phyloP scores from a whole-genome alignment of 495 filamentous ascomycete species.

The Aspergillus diversus region DNA sequence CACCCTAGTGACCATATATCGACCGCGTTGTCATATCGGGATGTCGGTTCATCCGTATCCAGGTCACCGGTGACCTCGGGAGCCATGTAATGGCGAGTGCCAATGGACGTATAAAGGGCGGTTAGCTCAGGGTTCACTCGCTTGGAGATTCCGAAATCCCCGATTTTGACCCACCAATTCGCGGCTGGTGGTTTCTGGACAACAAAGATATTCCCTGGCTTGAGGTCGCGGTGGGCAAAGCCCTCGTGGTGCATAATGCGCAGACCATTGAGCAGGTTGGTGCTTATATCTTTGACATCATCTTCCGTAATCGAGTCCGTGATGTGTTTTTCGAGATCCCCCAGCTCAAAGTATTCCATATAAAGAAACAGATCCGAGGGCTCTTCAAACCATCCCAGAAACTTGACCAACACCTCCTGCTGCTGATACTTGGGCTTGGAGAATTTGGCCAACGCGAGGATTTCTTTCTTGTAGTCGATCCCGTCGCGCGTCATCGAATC shows the following conservation, averaged over 20 bases:
- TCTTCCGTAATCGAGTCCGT: not conserved
- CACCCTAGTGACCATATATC: conserved; percentile 4
- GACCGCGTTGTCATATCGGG: not conserved
- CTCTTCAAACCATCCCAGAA: not conserved
- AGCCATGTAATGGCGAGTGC: not conserved
- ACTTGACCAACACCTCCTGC: conserved; percentile 7
- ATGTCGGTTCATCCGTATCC: not conserved
- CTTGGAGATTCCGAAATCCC: conserved; percentile 4
- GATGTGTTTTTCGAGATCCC: conserved; percentile 1
- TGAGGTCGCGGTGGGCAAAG: conserved; percentile 4
- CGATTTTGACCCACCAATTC: conserved; percentile 7
- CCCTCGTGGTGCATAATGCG: not conserved
- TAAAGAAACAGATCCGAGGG: conserved; percentile 4
- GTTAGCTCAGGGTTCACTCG: conserved; percentile 1
- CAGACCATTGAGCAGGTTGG: conserved; percentile 2
- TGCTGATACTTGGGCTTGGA: conserved; percentile 6
- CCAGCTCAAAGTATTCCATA: conserved; percentile 3
- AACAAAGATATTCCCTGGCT: conserved; percentile 2
- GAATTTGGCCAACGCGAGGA: conserved; percentile 8
- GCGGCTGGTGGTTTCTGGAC: not conserved
- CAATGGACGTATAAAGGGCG: not conserved
- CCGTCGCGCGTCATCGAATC: not conserved
- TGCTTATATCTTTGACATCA: conserved; percentile 2
- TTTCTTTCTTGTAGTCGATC: conserved; percentile 6
- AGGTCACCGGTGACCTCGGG: conserved; percentile 1